Conservation (phyloP, 2,329 filamentous ascomycete species). For the Colletotrichum eleusines region DNA sequence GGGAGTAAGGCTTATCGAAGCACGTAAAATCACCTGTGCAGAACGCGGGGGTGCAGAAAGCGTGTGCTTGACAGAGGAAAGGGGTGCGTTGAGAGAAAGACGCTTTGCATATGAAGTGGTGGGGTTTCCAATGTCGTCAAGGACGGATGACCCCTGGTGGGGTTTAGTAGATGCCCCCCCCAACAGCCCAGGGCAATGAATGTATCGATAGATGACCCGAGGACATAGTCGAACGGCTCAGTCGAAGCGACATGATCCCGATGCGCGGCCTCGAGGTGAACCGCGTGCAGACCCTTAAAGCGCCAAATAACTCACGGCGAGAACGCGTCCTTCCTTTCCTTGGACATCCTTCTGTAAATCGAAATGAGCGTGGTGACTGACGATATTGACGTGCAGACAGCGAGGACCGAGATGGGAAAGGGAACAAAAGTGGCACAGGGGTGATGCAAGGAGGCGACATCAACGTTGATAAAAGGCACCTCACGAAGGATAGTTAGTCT, state of each 20-base stretch:
- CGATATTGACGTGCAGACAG: background rate
- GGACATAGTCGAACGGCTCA: background rate
- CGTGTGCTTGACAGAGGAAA: background rate
- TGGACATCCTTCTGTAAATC: background rate
- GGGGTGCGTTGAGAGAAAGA: constrained; percentile 14
- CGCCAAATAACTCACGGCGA: background rate
- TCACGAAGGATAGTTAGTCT: background rate
- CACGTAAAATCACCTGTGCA: background rate
- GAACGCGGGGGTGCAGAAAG: background rate
- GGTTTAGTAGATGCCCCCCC: constrained; percentile 14
- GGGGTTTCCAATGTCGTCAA: constrained; percentile 3
- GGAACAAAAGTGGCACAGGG: background rate
- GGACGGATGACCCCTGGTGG: constrained; percentile 20
- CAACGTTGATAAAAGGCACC: background rate
- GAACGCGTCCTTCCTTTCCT: too few relatives aligned
- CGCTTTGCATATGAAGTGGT: background rate
- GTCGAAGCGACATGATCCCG: background rate
- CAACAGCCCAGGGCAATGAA: too few relatives aligned
- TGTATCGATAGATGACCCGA: constrained; percentile 2
- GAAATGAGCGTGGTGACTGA: background rate
- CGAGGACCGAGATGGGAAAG: background rate
- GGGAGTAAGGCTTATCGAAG: background rate
- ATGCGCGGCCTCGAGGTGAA: background rate
- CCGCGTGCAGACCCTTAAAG: background rate
- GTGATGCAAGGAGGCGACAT: background rate